Evolutionary conservation across 2,329 filamentous ascomycete genomes (phyloP).

Genomic region (Tolypocladium album): DNA sequence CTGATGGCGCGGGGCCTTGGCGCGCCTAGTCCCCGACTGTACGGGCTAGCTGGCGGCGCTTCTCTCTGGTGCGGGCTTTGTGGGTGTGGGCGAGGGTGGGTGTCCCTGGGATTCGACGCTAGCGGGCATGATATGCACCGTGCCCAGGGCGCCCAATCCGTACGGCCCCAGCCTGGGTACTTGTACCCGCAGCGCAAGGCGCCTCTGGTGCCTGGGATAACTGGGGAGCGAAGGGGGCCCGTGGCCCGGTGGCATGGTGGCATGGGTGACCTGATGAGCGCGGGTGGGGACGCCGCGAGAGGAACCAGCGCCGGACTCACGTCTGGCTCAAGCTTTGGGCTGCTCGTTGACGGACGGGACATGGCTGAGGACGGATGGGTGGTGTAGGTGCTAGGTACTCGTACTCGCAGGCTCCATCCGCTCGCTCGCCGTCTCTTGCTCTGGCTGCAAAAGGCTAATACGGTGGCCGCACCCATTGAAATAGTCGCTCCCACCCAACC

Average conservation of each 20-base stretch:
- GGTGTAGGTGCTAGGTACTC: neutral
- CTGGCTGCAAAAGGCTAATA: constrained; percentile 1
- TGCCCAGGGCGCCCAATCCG: neutral
- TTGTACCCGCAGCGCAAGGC: neutral
- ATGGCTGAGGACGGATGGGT: neutral
- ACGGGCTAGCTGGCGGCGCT: neutral
- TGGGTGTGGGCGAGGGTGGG: neutral
- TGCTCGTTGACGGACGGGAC: neutral
- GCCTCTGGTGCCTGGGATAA: neutral
- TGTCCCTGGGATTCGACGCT: neutral
- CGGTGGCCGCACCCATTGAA: constrained; percentile 19
- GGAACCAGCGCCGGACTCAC: neutral
- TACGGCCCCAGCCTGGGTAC: neutral
- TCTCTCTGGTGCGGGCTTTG: neutral
- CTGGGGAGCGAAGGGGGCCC: neutral
- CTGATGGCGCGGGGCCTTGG: neutral
- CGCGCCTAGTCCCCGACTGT: neutral
- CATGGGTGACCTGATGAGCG: neutral
- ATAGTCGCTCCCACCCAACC: constrained; percentile 26
- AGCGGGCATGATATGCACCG: constrained; percentile 1
- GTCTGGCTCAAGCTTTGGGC: neutral
- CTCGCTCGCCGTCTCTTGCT: neutral
- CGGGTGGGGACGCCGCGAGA: neutral
- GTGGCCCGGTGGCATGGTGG: neutral
- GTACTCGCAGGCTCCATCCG: neutral